These are phyloP conservation scores for Besnoitia besnoiti DNA, from an alignment of 169 alveolate genomes.

Conservation along the genomic window DNA sequence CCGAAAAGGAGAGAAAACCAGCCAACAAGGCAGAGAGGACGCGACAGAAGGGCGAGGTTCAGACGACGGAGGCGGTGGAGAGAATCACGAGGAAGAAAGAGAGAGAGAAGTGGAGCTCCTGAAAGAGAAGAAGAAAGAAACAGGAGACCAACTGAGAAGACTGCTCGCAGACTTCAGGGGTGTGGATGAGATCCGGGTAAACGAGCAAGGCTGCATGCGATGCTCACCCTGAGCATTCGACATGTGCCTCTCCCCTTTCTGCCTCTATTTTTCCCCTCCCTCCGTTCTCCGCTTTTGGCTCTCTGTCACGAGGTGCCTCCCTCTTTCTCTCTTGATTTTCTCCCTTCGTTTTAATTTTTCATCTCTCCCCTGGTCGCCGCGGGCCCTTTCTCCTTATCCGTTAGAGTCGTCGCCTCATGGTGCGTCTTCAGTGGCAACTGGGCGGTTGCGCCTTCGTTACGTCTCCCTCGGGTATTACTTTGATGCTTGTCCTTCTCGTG, in stretches of 20 bases:
- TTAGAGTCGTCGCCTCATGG: too few relatives aligned
- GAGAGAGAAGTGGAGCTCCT: not conserved
- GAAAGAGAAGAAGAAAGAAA: not conserved
- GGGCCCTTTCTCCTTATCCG: not conserved
- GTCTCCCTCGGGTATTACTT: not conserved
- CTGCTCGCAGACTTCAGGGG: constrained; percentile 31
- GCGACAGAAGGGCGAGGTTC: not conserved
- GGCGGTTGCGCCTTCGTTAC: too few relatives aligned
- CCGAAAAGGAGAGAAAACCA: not conserved
- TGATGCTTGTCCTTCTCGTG: not conserved
- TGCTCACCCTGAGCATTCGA: too few relatives aligned
- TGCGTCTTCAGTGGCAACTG: too few relatives aligned
- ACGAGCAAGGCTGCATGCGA: too few relatives aligned
- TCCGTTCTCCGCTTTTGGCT: not conserved
- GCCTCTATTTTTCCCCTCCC: not conserved
- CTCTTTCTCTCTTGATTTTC: not conserved
- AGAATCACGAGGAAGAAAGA: not conserved
- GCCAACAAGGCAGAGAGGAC: not conserved
- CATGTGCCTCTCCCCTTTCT: not conserved
- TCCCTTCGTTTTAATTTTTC: not conserved
- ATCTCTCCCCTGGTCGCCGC: not conserved
- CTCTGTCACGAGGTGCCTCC: not conserved
- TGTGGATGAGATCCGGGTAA: constrained; percentile 49
- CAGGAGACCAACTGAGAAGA: not conserved
- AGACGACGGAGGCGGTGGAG: not conserved